A percentile compares a stretch with the other conserved stretches of the same genome.
Conservation (phyloP, 352 stramenopile species). For the Globisporangium carolinianum region DNA sequence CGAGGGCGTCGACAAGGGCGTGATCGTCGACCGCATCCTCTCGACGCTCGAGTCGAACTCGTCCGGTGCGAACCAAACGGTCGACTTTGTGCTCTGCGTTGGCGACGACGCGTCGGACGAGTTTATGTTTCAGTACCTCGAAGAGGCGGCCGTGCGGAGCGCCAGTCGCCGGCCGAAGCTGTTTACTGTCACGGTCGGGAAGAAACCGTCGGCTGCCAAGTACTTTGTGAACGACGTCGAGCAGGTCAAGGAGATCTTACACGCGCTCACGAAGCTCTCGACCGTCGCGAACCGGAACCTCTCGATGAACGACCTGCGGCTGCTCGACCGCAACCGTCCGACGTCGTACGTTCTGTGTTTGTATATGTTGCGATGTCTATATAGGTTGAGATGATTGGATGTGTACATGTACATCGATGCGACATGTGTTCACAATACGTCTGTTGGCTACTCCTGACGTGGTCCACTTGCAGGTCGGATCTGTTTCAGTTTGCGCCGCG, state of each 20-base stretch:
- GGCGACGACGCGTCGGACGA: slow-evolving; percentile 99
- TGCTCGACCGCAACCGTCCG: slow-evolving; percentile 51
- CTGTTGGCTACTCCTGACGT: not conserved
- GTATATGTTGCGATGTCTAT: not conserved
- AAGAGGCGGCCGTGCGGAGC: slow-evolving; percentile 36
- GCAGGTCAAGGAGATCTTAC: slow-evolving; percentile 93
- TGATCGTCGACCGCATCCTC: slow-evolving; percentile 95
- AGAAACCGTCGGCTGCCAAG: slow-evolving; percentile 96
- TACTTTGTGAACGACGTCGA: slow-evolving; percentile 98
- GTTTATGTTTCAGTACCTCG: slow-evolving; percentile 93
- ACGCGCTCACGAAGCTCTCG: slow-evolving; percentile 81
- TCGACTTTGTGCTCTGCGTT: slow-evolving; percentile 97
- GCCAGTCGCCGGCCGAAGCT: slow-evolving; percentile 38
- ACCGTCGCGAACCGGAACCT: slow-evolving; percentile 79
- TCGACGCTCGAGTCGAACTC: slow-evolving; percentile 72
- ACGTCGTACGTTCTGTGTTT: slow-evolving; percentile 28
- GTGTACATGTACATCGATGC: not conserved
- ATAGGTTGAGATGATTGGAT: not conserved
- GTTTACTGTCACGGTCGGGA: slow-evolving; percentile 97
- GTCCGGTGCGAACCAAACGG: slow-evolving; percentile 40
- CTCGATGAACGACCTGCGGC: slow-evolving; percentile 76
- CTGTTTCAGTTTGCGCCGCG: slow-evolving; percentile 20
- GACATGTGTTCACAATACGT: not conserved
- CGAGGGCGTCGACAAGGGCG: slow-evolving; percentile 97
- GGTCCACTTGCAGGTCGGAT: slow-evolving; percentile 15